Base-by-base conservation (phyloP, 768 basidiomycete genomes). In the Psilocybe tampanensis region DNA sequence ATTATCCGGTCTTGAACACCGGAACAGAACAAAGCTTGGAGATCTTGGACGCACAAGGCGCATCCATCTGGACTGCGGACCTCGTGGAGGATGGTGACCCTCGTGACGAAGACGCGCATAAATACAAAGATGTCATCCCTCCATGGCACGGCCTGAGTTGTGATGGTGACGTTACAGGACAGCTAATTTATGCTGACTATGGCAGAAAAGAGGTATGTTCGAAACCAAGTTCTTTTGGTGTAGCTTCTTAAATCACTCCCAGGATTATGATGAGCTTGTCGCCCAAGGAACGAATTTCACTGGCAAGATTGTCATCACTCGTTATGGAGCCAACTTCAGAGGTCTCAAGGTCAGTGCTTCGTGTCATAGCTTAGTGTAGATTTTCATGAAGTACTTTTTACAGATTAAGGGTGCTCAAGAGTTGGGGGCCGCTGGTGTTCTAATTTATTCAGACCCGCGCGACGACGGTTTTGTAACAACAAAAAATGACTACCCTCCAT, bases 131-230 rank as follows among this genome's bases (percentile, higher is more conserved):
- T 55, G 76, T 83, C 19, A 81, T 95, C 13, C 86, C 90, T 0
- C 73, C 89, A n/a, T 98, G 90, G 85, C 94, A 95, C 70, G 95
- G 93, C 3, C 72, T 92, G 12, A 92, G 90, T 63, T 81, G 80
- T 44, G 84, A 83, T 44, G 95, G 95, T 1, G 85, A 88, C 58
- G 94, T 83, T 17, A 76, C 80, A 29, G 90, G 91, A 4, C 76
- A 83, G 58, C 72, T 83, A 13, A 76, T 96, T 17, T 95, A 92
- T 62, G 95, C 83, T 2, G 88, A 92, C 59, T 94, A 93, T 59
- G 93, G 94, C 2, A 76, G 76, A 5, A 88, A 89, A 71, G 80
- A 84, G 63, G 78, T 76, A 55, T 45, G 68, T 63, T 19, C 17
- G n/a, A 29, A 42, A 15, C 2, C 17, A 12, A 24, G 17, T 17